Evolutionary conservation across 805 yeast species (phyloP).

Genomic region (Diddensiella santjacobensis): DNA sequence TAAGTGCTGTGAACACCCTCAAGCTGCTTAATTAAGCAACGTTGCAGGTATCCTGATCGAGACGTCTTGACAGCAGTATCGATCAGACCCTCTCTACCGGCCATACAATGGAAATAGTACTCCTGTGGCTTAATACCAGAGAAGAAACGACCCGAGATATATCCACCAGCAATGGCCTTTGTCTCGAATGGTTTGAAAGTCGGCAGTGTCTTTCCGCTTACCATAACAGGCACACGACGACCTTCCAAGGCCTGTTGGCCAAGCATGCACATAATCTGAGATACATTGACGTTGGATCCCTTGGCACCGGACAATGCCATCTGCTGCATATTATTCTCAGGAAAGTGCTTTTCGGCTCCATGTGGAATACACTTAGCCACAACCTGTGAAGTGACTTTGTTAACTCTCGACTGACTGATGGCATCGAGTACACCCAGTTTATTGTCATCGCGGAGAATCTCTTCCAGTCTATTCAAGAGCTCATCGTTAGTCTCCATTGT

Average conservation of each 20-base stretch:
- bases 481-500: conserved; percentile 60
- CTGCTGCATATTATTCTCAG: conserved; percentile 94
- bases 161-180: conserved; percentile 98
- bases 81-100: conserved; percentile 99
- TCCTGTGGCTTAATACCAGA: conserved; percentile 98
- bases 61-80: conserved; percentile 99
- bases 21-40: conserved; percentile 95
- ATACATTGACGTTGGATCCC: conserved; percentile 97
- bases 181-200: conserved; percentile 96
- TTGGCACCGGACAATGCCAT: conserved; percentile 99
- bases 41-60: conserved; percentile 95
- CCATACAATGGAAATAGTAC: conserved; percentile 99
- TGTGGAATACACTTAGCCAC: conserved; percentile 92
- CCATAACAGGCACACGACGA: conserved; percentile 99
- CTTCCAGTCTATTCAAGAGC: conserved; percentile 83
- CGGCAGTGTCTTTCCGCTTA: conserved; percentile 94
- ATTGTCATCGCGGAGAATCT: conserved; percentile 87
- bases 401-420: conserved; percentile 88
- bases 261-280: conserved; percentile 97
- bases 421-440: conserved; percentile 95
- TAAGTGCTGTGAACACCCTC: conserved; percentile 95
- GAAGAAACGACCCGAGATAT: conserved; percentile 92
- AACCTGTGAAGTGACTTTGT: conserved; percentile 88
- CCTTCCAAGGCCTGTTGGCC: conserved; percentile 99
- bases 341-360: conserved; percentile 94